Evolutionary conservation across 2,329 filamentous ascomycete species (phyloP), one percentile per base, ranked within the genome.

Genomic region (Mycocentrospora acerina): DNA sequence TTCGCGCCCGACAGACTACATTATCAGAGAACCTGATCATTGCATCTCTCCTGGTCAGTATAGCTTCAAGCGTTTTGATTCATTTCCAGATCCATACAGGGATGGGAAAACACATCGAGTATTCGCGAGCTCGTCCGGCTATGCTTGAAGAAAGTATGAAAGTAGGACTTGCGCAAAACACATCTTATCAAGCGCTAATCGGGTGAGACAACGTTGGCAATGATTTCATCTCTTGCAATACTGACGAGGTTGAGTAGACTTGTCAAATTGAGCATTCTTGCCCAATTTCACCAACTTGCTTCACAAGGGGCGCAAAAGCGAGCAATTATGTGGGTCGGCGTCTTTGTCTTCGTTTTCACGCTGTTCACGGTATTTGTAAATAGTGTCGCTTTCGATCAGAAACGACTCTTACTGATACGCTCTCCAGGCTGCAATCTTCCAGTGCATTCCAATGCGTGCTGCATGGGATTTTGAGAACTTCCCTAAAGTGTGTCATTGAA

Each of bases 381-480:
- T 29, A 8, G 11, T n/a, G 11, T 31, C 13, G 4, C 5, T 27
- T 4, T 16, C 4, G 8, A 18, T 8, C 28, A 14, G 16, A 13
- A 7, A 32, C 18, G 7, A 15, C 7, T 14, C 7, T 19, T 19
- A 32, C 13, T 32, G 16, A 29, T 11, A 16, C 25, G 4, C 16
- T 13, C 4, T 18, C 4, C 12, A 35, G 33, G 27, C 25, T 29
- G 26, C 26, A 4, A 35, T 35, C 16, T 35, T 35, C 11, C 18
- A 35, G 16, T 35, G 26, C n/a, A 15, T 35, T 15, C 33, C 26
- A 24, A 29, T 35, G 26, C 12, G 24, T 19, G 33, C 25, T 29
- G n/a, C 33, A 2, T 35, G 26, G 33, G 17, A 35, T 19, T 16
- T 29, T 6, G 10, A 35, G 8, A 35, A 16, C 12, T 35, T 22